phyloP scores from a whole-genome alignment of 345 rosid species.

The Eutrema heterophyllum region DNA sequence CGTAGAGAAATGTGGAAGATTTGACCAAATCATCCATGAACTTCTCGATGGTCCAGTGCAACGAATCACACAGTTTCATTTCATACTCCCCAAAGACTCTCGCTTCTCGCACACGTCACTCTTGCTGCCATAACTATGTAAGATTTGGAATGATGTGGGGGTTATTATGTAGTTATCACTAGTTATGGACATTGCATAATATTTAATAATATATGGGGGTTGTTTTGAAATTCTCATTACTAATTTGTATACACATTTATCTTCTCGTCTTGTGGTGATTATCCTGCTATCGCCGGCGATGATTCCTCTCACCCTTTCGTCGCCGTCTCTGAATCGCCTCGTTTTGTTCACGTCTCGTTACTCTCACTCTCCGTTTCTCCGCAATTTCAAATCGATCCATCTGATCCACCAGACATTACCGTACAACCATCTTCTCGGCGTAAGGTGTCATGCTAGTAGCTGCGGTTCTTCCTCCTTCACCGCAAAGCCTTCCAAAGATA shows the following conservation, averaged over 20 bases:
- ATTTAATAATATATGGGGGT: not conserved
- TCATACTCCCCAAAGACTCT: too few relatives aligned
- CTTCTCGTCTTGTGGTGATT: constrained; percentile 4
- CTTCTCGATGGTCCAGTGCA: too few relatives aligned
- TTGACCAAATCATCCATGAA: too few relatives aligned
- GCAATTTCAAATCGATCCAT: constrained; percentile 26
- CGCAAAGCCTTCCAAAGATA: constrained; percentile 72
- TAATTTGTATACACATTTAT: not conserved
- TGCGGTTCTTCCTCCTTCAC: constrained; percentile 44
- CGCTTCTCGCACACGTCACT: too few relatives aligned
- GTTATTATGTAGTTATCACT: not conserved
- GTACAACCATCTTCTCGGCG: constrained; percentile 21
- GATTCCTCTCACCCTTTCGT: constrained; percentile 42
- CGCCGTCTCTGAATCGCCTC: constrained; percentile 38
- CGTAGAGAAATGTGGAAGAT: too few relatives aligned
- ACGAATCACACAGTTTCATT: too few relatives aligned
- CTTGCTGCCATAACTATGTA: too few relatives aligned
- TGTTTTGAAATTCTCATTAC: not conserved
- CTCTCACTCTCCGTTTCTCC: constrained; percentile 37
- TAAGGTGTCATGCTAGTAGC: constrained; percentile 39
- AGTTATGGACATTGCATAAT: not conserved
- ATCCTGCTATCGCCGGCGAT: constrained; percentile 41
- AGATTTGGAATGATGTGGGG: not conserved
- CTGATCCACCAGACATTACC: constrained; percentile 11
- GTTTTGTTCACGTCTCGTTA: constrained; percentile 34